Base-by-base conservation (phyloP, 192 early-diverging fungal genomes). In the Neocallimastix lanati region DNA sequence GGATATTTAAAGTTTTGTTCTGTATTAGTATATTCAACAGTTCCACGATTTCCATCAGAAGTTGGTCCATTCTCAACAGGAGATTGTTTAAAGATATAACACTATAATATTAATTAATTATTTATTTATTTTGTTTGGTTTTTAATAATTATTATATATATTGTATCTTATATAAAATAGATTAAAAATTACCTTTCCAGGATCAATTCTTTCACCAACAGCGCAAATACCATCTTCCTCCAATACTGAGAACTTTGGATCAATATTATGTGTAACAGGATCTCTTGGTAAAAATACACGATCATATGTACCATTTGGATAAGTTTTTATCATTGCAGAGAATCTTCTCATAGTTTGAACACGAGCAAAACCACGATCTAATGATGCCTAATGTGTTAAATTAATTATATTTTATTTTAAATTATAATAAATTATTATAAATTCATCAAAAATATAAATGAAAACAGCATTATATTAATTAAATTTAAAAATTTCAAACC, bases 281-380 rank as follows among this genome's bases (percentile, higher is more conserved):
- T 81, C 80, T n/a, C 77, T 76, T 14, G 50, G 28, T 76, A 50
- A 76, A 25, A 87, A 90, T 2, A 95, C 79, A 76, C 94, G 92
- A 82, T 96, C 95, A 83, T 87, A 92, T 0, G 93, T 95, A 78
- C 91, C 90, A 83, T 97, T 99, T 35, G 93, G 86, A 84, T 99
- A 97, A 78, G 92, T 88, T 82, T 95, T 93, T 76, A 98, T 87
- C 81, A 98, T 85, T 13, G 93, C 91, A 7, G 91, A 84, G 80
- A 91, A 95, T 85, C 96, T 99, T 80, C 95, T 89, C 88, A 96
- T 93, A 0, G 95, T 93, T 81, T 96, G 94, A 85, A 95, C 97
- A 77, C 97, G 91, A 78, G 95, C 96, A 86, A 96, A 99, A 28
- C 96, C 97, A 79, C 97, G 93, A 85, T 99, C 96, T 21, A 99